Evolutionary conservation across 192 early-diverging fungal species (phyloP).

Genomic region (Mortierella antarctica): DNA sequence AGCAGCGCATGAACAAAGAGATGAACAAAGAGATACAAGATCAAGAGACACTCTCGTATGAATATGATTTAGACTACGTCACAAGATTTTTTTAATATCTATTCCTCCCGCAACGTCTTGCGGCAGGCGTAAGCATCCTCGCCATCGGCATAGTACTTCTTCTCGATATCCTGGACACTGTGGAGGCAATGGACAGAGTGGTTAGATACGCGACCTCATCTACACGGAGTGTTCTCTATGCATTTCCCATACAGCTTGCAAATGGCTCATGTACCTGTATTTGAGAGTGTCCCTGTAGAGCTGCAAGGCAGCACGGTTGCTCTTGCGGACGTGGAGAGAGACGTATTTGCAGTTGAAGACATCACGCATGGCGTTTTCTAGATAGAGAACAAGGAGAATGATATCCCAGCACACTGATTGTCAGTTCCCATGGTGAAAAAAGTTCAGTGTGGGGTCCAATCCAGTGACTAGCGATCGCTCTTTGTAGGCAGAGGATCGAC

Average conservation of each 20-base stretch:
- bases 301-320: conserved; percentile 91
- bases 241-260: background rate
- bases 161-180: conserved; percentile 89
- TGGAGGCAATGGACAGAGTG: background rate
- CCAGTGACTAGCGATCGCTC: too few species aligned
- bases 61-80: background rate
- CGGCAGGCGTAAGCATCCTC: conserved; percentile 91
- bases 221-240: too few species aligned
- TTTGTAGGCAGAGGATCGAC: too few species aligned
- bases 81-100: background rate
- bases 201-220: background rate
- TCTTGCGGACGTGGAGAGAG: conserved; percentile 94
- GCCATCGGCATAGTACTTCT: conserved; percentile 98
- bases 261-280: conserved; percentile 70
- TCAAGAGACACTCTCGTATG: background rate
- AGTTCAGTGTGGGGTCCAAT: too few species aligned
- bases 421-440: background rate
- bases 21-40: background rate
- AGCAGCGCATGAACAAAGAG: conserved; percentile 1
- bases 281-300: conserved; percentile 94
- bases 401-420: background rate
- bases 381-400: background rate
- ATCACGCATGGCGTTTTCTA: conserved; percentile 84
- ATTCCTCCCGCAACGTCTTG: conserved; percentile 28
- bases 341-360: conserved; percentile 88